Conservation (phyloP, 1,139 yeast species). For the Hansenula sp. region DNA sequence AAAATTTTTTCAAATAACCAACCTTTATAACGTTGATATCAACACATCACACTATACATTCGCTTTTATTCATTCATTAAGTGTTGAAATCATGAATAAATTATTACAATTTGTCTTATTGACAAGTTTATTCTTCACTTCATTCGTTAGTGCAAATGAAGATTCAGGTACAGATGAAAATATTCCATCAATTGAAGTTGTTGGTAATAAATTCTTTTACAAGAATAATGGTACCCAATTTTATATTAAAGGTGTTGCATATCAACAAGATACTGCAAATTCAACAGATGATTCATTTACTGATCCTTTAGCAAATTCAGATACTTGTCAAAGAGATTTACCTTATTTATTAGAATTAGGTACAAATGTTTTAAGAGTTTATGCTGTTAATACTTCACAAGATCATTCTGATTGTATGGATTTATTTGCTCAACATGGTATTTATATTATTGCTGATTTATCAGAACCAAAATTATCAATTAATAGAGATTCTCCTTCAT, state of each 20-base stretch:
- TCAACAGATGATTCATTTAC: slow-evolving; percentile 35
- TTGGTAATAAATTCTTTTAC: slow-evolving; percentile 72
- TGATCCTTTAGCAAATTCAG: slow-evolving; percentile 48
- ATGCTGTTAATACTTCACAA: slow-evolving; percentile 57
- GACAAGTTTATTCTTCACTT: slow-evolving; percentile 1
- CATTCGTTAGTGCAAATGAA: slow-evolving; percentile 25
- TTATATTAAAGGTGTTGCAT: slow-evolving; percentile 77
- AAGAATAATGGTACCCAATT: slow-evolving; percentile 80
- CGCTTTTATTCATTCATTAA: not conserved
- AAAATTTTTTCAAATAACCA: not conserved
- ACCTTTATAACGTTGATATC: too few species aligned
- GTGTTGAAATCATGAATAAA: not conserved
- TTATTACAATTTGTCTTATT: slow-evolving; percentile 1
- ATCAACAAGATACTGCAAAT: slow-evolving; percentile 60
- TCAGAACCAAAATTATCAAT: slow-evolving; percentile 58
- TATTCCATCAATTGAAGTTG: slow-evolving; percentile 53
- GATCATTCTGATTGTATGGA: slow-evolving; percentile 61
- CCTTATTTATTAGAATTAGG: slow-evolving; percentile 52
- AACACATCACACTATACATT: too few species aligned
- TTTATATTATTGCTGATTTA: slow-evolving; percentile 60
- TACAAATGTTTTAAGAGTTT: slow-evolving; percentile 58
- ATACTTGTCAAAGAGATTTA: slow-evolving; percentile 49
- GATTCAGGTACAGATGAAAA: slow-evolving; percentile 29
- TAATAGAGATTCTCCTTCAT: slow-evolving; percentile 47
- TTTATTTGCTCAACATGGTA: slow-evolving; percentile 57